Percentiles rank a stretch among this genome's conserved stretches.
phyloP scores from a whole-genome alignment of 352 stramenopile species.

The Pythium scleroteichum region DNA sequence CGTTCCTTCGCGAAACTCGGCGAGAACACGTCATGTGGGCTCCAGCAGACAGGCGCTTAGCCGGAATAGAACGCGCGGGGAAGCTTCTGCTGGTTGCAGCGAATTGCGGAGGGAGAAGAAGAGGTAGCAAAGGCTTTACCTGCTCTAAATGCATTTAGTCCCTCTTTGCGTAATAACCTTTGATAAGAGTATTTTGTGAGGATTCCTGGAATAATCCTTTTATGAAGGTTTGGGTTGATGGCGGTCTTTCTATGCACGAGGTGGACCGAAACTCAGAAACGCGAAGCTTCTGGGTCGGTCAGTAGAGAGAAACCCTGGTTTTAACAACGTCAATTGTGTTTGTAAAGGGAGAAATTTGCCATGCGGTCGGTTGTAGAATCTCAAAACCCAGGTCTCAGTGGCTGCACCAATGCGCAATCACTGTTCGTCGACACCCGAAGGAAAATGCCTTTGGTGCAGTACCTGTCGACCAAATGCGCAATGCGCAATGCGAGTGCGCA shows the following conservation, averaged over 20 bases:
- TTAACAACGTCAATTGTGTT: too few species aligned
- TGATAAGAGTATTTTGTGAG: too few species aligned
- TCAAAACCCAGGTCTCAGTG: constrained; percentile 8
- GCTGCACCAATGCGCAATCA: constrained; percentile 25
- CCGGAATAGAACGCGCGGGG: constrained; percentile 14
- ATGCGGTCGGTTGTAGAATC: too few species aligned
- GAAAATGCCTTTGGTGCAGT: constrained; percentile 20
- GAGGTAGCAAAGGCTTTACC: background rate
- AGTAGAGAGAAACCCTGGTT: constrained; percentile 1
- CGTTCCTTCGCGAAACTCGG: constrained; percentile 27
- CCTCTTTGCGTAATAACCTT: background rate
- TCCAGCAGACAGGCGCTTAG: constrained; percentile 15
- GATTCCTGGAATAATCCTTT: too few species aligned
- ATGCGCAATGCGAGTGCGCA: background rate
- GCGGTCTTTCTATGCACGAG: constrained; percentile 1
- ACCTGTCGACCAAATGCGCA: background rate
- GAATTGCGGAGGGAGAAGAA: background rate
- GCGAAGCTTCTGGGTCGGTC: constrained; percentile 12
- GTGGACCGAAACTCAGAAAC: constrained; percentile 27
- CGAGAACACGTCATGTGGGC: constrained; percentile 28
- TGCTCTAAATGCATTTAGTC: background rate
- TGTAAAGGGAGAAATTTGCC: too few species aligned
- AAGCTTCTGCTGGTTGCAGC: constrained; percentile 31
- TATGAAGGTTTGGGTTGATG: constrained; percentile 13
- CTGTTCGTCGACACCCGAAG: constrained; percentile 11